Evolutionary conservation across 371 early-diverging fungal species (phyloP), one percentile per base, ranked within the genome.

Genomic region (Mucor saturninus): DNA sequence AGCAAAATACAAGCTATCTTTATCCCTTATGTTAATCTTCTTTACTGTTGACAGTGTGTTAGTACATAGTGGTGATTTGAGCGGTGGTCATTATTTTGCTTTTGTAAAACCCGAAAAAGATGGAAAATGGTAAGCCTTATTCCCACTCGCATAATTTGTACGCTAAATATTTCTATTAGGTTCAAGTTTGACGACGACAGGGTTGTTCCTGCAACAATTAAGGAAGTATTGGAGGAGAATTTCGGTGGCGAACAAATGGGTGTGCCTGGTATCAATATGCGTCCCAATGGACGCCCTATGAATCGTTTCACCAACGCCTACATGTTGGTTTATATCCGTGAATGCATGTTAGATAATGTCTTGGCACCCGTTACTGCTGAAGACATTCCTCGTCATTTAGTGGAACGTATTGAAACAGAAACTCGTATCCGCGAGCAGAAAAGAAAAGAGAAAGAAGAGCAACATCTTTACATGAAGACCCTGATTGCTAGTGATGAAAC

Each of bases 51-150:
- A 57, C 67, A 86, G 94, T 49, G 99, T 99, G 0, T 82, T 99
- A 53, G 99, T 99, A 9, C 99, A 99, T 72, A 89, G 90, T 60
- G 99, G 99, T 54, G 96, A 95, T 70, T 71, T 94, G 35, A 88
- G 92, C 67, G 96, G 96, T 48, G 99, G 99, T 2, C 99, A 99
- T 77, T 99, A 99, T 73, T 96, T 93, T 82, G 96, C 96, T 5
- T 85, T 95, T 68, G 73, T 98, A 60, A 90, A 89, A 55, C 95
- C 97, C 11, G 85, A 84, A 65, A 80, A 84, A 48, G 83, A 91
- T 49, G 88, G 90, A 38, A 85, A 86, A 62, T 94, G 97, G 96
- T 68, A 58, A 38, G 39, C 11, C 11, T 38, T 38, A 8, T 8
- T 38, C 21, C 21, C 21, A 21, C 21, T 21, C 1, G 21, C 21